Base-by-base conservation (phyloP, 1,284 basidiomycete genomes). In the Irpex sp. region DNA sequence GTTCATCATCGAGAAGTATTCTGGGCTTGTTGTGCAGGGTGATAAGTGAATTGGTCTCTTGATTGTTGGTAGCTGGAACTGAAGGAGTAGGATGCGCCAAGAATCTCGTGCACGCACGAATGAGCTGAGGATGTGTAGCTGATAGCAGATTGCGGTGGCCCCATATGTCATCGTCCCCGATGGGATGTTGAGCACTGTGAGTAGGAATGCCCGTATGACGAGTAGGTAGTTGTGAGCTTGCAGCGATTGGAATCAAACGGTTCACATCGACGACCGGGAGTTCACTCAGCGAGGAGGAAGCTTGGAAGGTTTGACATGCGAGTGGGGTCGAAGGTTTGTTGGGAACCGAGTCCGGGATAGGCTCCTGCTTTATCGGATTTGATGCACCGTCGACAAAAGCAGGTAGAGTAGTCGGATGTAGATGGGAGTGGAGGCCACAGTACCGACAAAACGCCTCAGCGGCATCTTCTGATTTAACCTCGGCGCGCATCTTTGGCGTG, bases 1-100 rank as follows among this genome's bases (percentile, higher is more conserved):
- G 72, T n/a, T 68, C 67, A 5, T 68, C 67, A 17, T 80, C 76
- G 8, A 81, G 68, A 21, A 72, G 69, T 5, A 60, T 61, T 50
- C 69, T 69, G 37, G 68, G 37, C 31, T 15, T 49, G 37, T 26
- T 55, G 39, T 54, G 54, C 50, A 46, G 37, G 4, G 7, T 8
- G 51, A 47, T 17, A 31, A 37, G 33, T 35, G 59, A 17, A 43
- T 19, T 5, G 1, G 53, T 11, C 1, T 15, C 31, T 33, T 36
- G 53, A 31, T 19, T 3, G 49, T 26, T 4, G 17, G 49, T 4
- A 9, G 13, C 19, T 51, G 13, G 17, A 51, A 19, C 5, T 13
- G 49, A 46, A 46, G 39, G n/a, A 17, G 49, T 1, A 51, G 53
- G 26, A 26, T 13, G 33, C 26, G 17, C 19, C 15, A 55, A 36